Conservation (phyloP, 169 alveolate species). For the Theileria parva region DNA sequence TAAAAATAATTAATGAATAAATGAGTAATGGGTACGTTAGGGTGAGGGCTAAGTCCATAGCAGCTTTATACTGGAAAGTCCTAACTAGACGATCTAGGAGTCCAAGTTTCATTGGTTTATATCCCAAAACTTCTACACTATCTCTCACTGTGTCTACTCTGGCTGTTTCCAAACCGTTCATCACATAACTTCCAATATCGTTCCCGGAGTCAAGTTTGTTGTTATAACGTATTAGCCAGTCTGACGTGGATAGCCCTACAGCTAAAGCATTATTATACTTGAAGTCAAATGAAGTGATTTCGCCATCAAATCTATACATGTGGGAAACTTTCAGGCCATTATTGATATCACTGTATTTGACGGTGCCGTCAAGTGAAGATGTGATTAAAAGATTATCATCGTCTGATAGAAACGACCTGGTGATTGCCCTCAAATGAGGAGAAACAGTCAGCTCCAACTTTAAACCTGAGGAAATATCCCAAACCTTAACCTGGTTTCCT, state of each 20-base stretch:
- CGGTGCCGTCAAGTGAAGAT: slow-evolving; percentile 62
- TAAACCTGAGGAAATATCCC: slow-evolving; percentile 53
- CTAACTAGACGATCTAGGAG: slow-evolving; percentile 59
- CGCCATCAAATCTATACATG: slow-evolving; percentile 30
- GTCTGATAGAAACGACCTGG: slow-evolving; percentile 34
- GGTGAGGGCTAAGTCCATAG: slow-evolving; percentile 54
- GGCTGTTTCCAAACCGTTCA: not conserved
- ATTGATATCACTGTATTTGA: slow-evolving; percentile 12
- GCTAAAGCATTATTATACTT: slow-evolving; percentile 31
- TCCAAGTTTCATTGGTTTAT: slow-evolving; percentile 38
- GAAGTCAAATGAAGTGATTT: slow-evolving; percentile 47
- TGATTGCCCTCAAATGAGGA: slow-evolving; percentile 52
- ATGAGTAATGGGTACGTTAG: slow-evolving; percentile 24
- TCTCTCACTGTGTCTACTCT: slow-evolving; percentile 15
- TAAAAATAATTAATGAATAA: not conserved
- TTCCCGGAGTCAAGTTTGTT: not conserved
- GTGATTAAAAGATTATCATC: slow-evolving; percentile 19
- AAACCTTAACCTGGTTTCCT: slow-evolving; percentile 40
- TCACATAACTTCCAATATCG: not conserved
- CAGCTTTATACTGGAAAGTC: slow-evolving; percentile 67
- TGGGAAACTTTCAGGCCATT: slow-evolving; percentile 29
- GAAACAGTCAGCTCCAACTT: slow-evolving; percentile 15
- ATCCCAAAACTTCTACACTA: slow-evolving; percentile 21
- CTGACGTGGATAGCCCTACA: slow-evolving; percentile 42
- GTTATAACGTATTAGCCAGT: slow-evolving; percentile 48